Conservation (phyloP, 768 basidiomycete genomes). For the Daedaleopsis sinensis region DNA sequence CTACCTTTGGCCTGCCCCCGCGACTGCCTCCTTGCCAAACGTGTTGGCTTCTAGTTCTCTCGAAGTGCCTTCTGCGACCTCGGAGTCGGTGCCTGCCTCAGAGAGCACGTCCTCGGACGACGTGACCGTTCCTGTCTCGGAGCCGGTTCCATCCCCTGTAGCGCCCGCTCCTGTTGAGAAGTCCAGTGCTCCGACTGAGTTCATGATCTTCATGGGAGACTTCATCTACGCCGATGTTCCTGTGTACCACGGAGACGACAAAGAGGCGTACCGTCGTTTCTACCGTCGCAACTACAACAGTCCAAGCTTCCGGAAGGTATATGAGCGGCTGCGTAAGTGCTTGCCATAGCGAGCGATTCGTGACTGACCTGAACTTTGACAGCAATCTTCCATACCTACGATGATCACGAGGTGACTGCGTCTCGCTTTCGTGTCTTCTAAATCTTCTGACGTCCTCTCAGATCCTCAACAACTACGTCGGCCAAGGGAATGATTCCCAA, state of each 20-base stretch:
- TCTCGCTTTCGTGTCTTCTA: neutral
- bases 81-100: neutral
- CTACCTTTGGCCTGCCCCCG: slow-evolving; percentile 43
- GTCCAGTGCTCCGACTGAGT: slow-evolving; percentile 45
- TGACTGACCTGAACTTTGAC: slow-evolving; percentile 1
- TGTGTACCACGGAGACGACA: slow-evolving; percentile 57
- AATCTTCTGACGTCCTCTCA: slow-evolving; percentile 27
- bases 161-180: neutral
- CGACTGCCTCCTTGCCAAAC: neutral
- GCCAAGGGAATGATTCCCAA: slow-evolving; percentile 51
- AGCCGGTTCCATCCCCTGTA: neutral
- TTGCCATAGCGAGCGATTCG: neutral
- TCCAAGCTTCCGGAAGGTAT: slow-evolving; percentile 64
- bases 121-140: slow-evolving; percentile 4
- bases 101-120: slow-evolving; percentile 7
- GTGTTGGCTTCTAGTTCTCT: neutral
- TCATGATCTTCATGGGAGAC: slow-evolving; percentile 73
- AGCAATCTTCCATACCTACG: slow-evolving; percentile 73
- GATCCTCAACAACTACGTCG: slow-evolving; percentile 72
- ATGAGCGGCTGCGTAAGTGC: slow-evolving; percentile 68
- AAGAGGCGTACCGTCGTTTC: slow-evolving; percentile 61
- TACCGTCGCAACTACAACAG: slow-evolving; percentile 72
- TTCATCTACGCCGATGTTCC: slow-evolving; percentile 81
- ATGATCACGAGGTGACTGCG: slow-evolving; percentile 64
- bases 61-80: neutral